Evolutionary conservation across 2,329 filamentous ascomycete species (phyloP), one percentile per base, ranked within the genome.

Genomic region (Ophiostoma ips): DNA sequence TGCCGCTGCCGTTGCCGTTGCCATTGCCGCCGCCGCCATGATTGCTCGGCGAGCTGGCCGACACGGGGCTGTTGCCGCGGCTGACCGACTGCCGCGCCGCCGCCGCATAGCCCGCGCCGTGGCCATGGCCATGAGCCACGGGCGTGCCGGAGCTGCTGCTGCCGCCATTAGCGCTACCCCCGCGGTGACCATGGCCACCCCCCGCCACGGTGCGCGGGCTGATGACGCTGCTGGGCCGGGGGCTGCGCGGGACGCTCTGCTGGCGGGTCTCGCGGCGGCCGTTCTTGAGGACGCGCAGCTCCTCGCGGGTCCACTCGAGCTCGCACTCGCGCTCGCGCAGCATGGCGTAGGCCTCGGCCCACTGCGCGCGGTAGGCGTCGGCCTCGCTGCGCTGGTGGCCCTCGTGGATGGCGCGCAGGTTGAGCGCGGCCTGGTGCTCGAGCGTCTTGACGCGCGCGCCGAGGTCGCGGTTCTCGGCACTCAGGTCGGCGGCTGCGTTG

Each of bases 201-300:
- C n/a, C n/a, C n/a, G 38, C 24, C 6, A 51, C 52, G 37, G 62
- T 64, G 2, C 68, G 62, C 2, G 75, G 75, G 53, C 75, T 77
- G 65, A 76, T 71, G 48, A 76, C 64, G 31, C 69, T 66, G 31
- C 69, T 66, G 55, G 72, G 64, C 7, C 73, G 68, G n/a, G 76
- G 76, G 58, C 75, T 79, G 19, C 73, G 71, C 46, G 76, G 76
- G 19, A 77, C 74, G 55, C 75, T 79, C 48, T 64, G 67, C 57
- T 73, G 70, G 34, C 76, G 65, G 3, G 76, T 79, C 60, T 77
- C 75, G 43, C 76, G 66, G 6, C 76, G 69, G 16, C 68, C 69
- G 53, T 67, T 74, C 57, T 68, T 72, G 37, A 71, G 59, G 37
- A 62, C 53, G 8, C 66, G 65, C 24, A 77, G 58, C 59, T 79